Evolutionary conservation across 352 stramenopile species (phyloP), one percentile per base, ranked within the genome.

Genomic region (Pseudoperonospora humuli): DNA sequence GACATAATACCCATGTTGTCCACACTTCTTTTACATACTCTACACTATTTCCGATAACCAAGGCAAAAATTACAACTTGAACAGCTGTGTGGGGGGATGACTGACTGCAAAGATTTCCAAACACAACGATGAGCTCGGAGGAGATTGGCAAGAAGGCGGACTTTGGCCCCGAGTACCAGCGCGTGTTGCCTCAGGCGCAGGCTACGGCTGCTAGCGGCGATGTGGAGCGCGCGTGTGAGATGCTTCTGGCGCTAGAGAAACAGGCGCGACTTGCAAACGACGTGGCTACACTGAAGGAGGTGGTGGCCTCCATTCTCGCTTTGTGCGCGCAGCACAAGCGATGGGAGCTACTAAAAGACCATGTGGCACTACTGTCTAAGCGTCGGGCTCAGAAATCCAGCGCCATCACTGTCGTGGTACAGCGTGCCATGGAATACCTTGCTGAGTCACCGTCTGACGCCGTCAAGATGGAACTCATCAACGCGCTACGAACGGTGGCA

Each of bases 401-500:
- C 14, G 80, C 82, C 11, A 75, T 96, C 39, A 75, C 75, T 15
- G 70, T 87, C 18, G 72, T 96, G 28, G 86, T 96, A 38, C 72
- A 94, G 43, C 67, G 71, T 24, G 67, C 86, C 14, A 95, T 93
- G 68, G 70, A 78, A 50, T 93, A 84, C 48, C 52, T 96, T 19
- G 44, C 59, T 13, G 66, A 86, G 23, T 80, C 80, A 48, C 81
- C 74, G 24, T 82, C 74, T 5, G 76, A 96, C 43, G 72, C 95
- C 36, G 67, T 86, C 27, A 92, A 94, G 51, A 84, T 96, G 58
- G 64, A 90, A 7, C 73, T 99, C n/a, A 96, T 99, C 37, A 75
- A 94, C 34, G 72, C 87, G 37, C 63, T 99, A 50, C 80, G 95
- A 24, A 69, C 86, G 14, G 95, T 99, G 44, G 95, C 88, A 1